Base-by-base conservation (phyloP, 1,139 yeast genomes). In the Meyerozyma carpophila region DNA sequence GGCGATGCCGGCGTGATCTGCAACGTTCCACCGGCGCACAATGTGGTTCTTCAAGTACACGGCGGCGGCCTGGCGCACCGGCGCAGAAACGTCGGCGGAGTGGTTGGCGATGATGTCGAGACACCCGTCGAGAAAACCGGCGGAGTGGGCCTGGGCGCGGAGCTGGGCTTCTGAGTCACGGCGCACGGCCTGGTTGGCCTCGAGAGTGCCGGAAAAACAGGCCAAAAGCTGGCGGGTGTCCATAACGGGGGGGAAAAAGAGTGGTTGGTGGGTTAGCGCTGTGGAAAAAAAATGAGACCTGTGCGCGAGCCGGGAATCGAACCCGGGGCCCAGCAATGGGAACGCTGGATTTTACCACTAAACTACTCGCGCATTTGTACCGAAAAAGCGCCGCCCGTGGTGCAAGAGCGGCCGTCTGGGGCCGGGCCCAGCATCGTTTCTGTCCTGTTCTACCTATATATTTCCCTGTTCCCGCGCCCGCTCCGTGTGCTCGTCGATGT, bases 121-220 rank as follows among this genome's bases (percentile, higher is more conserved):
- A 61, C 96, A 87, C 1, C 91, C 93, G 9, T 84, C 85, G 40
- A 90, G 68, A 57, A 93, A 93, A 2, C 96, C 96, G 1, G 88
- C 79, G 1, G 73, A 61, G 32, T 57, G 56, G 41, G 82, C 79
- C 14, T 83, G 77, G 51, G 75, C 73, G 44, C 73, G 73, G 42
- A 91, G 75, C 50, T 82, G 79, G 3, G 61, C 51, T 61, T 91
- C 98, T 0, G 96, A 94, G 41, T 78, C 77, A 46, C 69, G 73
- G 55, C 96, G 79, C 26, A 76, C 67, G 18, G 63, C 60, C 44
- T 77, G 84, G 56, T 85, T 83, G 0, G 89, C 81, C 53, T 81
- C 82, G 41, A 91, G 73, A 1, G 98, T 89, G 14, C 88, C 91
- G 29, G 84, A 79, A 59, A 93, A 90, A 63, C 95, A 86, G 54